Conservation (phyloP, 2,329 filamentous ascomycete species). For the Ustilaginoidea virens region DNA sequence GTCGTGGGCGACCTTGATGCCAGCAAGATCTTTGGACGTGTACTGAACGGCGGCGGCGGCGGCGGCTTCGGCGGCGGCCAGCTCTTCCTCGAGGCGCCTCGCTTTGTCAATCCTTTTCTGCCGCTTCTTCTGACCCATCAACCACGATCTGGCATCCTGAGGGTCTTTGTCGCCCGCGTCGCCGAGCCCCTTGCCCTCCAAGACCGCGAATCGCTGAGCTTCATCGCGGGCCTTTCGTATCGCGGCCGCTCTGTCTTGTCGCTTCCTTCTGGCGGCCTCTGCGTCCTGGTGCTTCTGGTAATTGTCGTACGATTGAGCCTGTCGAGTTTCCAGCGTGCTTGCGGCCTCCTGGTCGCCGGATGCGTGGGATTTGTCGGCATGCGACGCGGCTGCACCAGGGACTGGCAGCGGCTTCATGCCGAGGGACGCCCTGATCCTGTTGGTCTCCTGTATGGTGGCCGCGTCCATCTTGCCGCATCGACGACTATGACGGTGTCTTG, state of each 20-base stretch:
- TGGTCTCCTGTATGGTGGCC: conserved; percentile 80
- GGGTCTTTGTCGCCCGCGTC: conserved; percentile 53
- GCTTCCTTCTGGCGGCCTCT: conserved; percentile 61
- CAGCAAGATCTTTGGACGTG: conserved; percentile 71
- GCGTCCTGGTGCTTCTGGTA: conserved; percentile 50
- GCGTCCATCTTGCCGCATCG: conserved; percentile 45
- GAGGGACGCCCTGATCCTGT: conserved; percentile 77
- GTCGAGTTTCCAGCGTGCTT: conserved; percentile 72
- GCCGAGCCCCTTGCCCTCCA: conserved; percentile 74
- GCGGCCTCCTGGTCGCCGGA: conserved; percentile 49
- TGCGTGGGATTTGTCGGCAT: conserved; percentile 29
- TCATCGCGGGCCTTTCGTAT: conserved; percentile 79
- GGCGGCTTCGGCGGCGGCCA: conserved; percentile 57
- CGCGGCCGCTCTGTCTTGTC: conserved; percentile 65
- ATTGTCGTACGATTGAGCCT: conserved; percentile 60
- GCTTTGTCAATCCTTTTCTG: conserved; percentile 80
- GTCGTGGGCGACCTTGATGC: conserved; percentile 85
- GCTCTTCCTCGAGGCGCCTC: conserved; percentile 56
- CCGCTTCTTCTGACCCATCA: conserved; percentile 80
- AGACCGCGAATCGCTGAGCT: conserved; percentile 56
- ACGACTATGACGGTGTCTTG: too few species aligned
- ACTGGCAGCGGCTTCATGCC: conserved; percentile 83
- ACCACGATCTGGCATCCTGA: conserved; percentile 70
- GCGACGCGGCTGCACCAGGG: conserved; percentile 40
- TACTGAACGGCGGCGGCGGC: conserved; percentile 53